phyloP scores from a whole-genome alignment of 2,329 filamentous ascomycete genomes.

The Aspergillus sp. region DNA sequence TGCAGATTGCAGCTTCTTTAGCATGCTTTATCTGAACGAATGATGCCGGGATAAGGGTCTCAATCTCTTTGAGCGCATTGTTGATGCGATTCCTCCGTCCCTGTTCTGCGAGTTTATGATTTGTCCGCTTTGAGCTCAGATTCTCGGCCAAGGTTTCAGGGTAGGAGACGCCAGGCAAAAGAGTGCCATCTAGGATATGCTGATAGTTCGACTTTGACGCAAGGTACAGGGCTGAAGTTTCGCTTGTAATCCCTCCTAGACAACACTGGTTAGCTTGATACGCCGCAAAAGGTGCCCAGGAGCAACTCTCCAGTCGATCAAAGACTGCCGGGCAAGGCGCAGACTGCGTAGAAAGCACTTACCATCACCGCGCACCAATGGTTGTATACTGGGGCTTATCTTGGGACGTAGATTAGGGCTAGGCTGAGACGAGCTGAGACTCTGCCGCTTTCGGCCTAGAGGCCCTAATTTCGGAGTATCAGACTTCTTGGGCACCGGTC shows the following conservation, averaged over 20 bases:
- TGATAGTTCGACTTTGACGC: constrained; percentile 98
- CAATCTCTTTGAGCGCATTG: constrained; percentile 87
- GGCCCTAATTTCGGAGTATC: constrained; percentile 51
- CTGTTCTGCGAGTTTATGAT: constrained; percentile 97
- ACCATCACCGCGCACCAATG: constrained; percentile 73
- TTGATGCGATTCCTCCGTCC: constrained; percentile 95
- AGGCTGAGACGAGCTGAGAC: constrained; percentile 70
- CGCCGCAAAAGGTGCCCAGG: background rate
- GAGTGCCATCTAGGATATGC: constrained; percentile 91
- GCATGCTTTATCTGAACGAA: constrained; percentile 47
- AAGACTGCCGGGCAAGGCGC: background rate
- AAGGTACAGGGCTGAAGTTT: constrained; percentile 71
- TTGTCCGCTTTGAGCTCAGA: constrained; percentile 92
- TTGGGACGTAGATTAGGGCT: constrained; percentile 84
- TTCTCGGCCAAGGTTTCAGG: constrained; percentile 90
- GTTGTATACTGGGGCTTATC: constrained; percentile 94
- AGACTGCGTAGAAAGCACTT: constrained; percentile 39
- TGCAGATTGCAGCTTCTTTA: constrained; percentile 39
- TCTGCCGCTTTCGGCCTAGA: constrained; percentile 68
- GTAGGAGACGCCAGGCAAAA: constrained; percentile 85
- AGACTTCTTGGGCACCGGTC: constrained; percentile 42
- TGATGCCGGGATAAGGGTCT: constrained; percentile 70
- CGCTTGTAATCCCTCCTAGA: constrained; percentile 51
- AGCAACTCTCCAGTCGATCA: background rate
- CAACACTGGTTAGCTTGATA: constrained; percentile 11